Base-by-base conservation (phyloP, 2,329 filamentous ascomycete genomes). In the Colletotrichum sublineola region DNA sequence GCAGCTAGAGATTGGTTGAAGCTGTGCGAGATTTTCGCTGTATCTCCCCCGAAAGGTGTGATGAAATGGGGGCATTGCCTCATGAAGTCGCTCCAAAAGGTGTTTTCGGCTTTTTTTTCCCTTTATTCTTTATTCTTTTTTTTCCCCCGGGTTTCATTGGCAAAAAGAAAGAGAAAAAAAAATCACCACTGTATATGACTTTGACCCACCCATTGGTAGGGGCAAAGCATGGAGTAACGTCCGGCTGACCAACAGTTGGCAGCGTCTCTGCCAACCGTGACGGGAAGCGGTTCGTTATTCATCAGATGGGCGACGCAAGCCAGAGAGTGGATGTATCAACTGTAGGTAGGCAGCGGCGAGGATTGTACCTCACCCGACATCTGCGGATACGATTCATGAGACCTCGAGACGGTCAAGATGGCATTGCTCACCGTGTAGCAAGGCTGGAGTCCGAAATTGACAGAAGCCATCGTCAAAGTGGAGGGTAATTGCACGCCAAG, bases 1-100 rank as follows among this genome's bases (percentile, higher is more conserved):
- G 68, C 81, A 84, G 8, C 87, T 86, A 0, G 88, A 89, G 76
- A 89, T 90, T 72, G 87, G 24, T 74, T 79, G 7, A 78, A 80
- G 31, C 80, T 89, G 20, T 80, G 84, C 8, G 76, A 82, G 56
- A 79, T 89, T 4, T 79, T 89, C 11, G 77, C 83, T 24, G 79
- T 84, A 33, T 85, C 85, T 2, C 80, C 88, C 12, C 82, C 87
- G 0, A 77, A 80, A 9, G 82, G 78, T 5, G 84, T 78, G 67
- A 83, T 89, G 53, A 78, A 80, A 67, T 89, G 85, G 86, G 83
- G 81, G 24, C 24, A 24, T 57, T 83, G 79, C 61, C 81, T 90
- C 24, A 77, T 80, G 61, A 75, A 24, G 24, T 24, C 24, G 24
- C 24, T 24, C 24, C 24, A 36, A 36, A 36, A 36, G 79, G 77